These are phyloP conservation scores for Erythrophleum ivorense DNA, from an alignment of 331 rosid genomes.

Conservation along the genomic window DNA sequence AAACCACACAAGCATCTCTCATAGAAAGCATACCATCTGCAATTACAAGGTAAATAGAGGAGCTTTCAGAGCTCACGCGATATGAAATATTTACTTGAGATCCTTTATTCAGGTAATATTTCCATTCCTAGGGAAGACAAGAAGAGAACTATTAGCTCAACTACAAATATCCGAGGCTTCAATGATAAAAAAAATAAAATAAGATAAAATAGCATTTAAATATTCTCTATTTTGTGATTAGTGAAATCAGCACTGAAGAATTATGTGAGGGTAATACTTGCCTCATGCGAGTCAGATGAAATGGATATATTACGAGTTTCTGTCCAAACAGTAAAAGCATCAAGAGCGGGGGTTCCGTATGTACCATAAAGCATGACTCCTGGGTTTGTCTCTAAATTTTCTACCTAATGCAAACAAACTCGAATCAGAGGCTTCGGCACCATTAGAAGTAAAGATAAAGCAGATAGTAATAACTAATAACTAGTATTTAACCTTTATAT, in stretches of 20 bases:
- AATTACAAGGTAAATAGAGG: conserved; percentile 66
- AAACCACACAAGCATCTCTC: not conserved
- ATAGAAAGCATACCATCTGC: conserved; percentile 63
- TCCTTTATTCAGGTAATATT: conserved; percentile 66
- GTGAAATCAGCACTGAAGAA: not conserved
- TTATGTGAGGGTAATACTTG: conserved; percentile 42
- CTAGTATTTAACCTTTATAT: conserved; percentile 57
- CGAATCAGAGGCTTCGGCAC: not conserved
- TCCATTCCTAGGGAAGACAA: conserved; percentile 63
- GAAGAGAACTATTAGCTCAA: conserved; percentile 9
- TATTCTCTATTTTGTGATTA: not conserved
- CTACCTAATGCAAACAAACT: conserved; percentile 54
- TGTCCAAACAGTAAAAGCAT: conserved; percentile 55
- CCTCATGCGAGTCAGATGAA: conserved; percentile 64
- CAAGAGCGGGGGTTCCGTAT: conserved; percentile 62
- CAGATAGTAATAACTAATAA: not conserved
- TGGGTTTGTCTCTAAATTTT: conserved; percentile 48
- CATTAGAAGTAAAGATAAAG: not conserved
- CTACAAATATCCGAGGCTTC: conserved; percentile 8
- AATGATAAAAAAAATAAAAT: not conserved
- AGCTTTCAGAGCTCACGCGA: conserved; percentile 49
- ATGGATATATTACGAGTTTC: conserved; percentile 54
- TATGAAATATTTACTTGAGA: conserved; percentile 75
- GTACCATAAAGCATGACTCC: conserved; percentile 67
- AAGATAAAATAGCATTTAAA: not conserved